Base-by-base conservation (phyloP, 495 filamentous ascomycete species). In the Pseudomonodictys pantanalensis region DNA sequence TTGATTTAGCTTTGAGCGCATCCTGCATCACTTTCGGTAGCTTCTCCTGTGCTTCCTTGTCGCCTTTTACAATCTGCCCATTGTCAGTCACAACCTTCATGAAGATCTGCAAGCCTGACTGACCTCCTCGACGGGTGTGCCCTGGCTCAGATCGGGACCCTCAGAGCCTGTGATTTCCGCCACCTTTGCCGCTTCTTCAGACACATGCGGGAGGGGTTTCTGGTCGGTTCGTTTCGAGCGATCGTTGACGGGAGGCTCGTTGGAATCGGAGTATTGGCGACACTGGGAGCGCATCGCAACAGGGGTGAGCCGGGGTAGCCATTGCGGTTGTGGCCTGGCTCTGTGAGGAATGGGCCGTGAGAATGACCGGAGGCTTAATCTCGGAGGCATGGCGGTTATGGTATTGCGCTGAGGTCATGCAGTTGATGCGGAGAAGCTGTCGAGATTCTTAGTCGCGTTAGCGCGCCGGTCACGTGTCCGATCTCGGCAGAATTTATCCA, bases 11-110 rank as follows among this genome's bases (percentile, higher is more conserved):
- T 26, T 78, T 75, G 4, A 80, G 67, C 52, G 82, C 74, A 49
- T 86, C 79, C 61, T 85, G 80, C 70, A 90, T 78, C 5, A 90
- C 80, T 70, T 87, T 78, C 23, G 88, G 87, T 25, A 84, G 82
- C 45, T 88, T 81, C 56, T 86, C 81, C 64, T 76, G 74, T 52
- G 76, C 79, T 48, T 84, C 76, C 59, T 82, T 76, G 62, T 88
- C 85, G 45, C 81, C 82, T 59, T 83, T 72, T 39, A 91, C 75
- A 56, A 89, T 79, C 87, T 91, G 47, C 35, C 35, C 25, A 32
- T 26, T 12, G 30, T 62, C 29, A 52, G 54, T 45, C 33, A 22
- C 29, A 42, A 24, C 48, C 9, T 23, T 57, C 32, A 18, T 4
- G 3, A 52, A 32, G 38, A 25, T 18, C 12, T 12, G 45, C 25